Percentiles rank a stretch among this genome's conserved stretches.
Evolutionary conservation across 2,329 filamentous ascomycete genomes (phyloP).

Genomic region (Coniochaeta sp.): DNA sequence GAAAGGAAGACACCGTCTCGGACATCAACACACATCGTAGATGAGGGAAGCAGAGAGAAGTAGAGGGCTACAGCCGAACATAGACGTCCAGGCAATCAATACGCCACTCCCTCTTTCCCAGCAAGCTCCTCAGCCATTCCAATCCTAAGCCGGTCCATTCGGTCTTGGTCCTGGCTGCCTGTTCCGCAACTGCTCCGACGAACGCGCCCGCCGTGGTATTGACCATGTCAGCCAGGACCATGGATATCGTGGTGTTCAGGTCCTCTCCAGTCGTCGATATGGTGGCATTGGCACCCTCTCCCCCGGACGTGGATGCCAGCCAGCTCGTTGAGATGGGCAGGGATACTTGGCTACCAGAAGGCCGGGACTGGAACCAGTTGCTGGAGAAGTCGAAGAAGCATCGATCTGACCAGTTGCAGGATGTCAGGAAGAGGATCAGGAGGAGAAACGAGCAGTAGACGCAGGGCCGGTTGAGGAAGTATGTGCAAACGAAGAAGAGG

Average conservation of each 20-base stretch:
- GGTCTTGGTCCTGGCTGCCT: slow-evolving; percentile 43
- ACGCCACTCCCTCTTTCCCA: slow-evolving; percentile 81
- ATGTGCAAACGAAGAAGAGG: slow-evolving; percentile 86
- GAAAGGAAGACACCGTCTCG: not conserved
- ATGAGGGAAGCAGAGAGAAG: not conserved
- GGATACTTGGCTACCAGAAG: slow-evolving; percentile 26
- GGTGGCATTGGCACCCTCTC: slow-evolving; percentile 14
- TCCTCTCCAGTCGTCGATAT: slow-evolving; percentile 20
- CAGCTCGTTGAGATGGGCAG: slow-evolving; percentile 13
- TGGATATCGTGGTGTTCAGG: slow-evolving; percentile 36
- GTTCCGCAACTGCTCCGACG: slow-evolving; percentile 59
- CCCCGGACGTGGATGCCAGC: not conserved
- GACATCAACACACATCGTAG: not conserved
- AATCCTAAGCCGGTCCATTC: slow-evolving; percentile 73
- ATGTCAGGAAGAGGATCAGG: slow-evolving; percentile 87
- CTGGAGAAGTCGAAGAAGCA: slow-evolving; percentile 90
- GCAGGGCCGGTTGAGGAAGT: slow-evolving; percentile 93
- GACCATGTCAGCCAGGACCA: slow-evolving; percentile 41
- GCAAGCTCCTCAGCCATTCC: slow-evolving; percentile 76
- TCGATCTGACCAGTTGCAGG: slow-evolving; percentile 80
- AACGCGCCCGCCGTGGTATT: slow-evolving; percentile 66
- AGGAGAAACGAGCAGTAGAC: slow-evolving; percentile 97
- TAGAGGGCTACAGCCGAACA: slow-evolving; percentile 55
- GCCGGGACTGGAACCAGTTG: slow-evolving; percentile 88
- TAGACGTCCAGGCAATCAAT: slow-evolving; percentile 88